Evolutionary conservation across 164 flowering plant genomes (phyloP).

Genomic region (Umbellularia californica): DNA sequence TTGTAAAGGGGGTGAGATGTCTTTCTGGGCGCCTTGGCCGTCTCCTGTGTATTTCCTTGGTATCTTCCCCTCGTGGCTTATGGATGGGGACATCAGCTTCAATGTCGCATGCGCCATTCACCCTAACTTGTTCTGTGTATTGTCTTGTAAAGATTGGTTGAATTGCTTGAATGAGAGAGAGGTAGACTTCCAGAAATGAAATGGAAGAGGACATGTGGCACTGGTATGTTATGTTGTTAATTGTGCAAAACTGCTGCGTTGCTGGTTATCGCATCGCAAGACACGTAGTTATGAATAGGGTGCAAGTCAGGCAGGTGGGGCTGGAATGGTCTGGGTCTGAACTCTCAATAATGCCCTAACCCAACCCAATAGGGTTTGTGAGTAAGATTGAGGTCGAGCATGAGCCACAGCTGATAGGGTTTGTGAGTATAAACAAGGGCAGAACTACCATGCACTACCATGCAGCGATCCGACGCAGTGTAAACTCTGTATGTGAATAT

Average conservation of each 20-base stretch:
- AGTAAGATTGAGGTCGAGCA: no score
- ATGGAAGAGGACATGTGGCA: not conserved
- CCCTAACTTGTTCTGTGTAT: not conserved
- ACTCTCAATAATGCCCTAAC: no score
- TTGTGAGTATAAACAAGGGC: no score
- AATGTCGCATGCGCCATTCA: constrained; percentile 44
- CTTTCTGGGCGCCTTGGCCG: constrained; percentile 69
- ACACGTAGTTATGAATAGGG: not conserved
- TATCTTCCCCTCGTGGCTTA: constrained; percentile 48
- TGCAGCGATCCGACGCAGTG: no score
- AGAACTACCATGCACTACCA: no score
- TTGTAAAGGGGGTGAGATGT: constrained; percentile 75
- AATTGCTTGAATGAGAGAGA: no score
- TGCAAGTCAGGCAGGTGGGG: no score
- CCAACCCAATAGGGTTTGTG: no score
- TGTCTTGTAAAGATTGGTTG: not conserved
- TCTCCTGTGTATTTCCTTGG: constrained; percentile 67
- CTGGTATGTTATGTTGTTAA: not conserved
- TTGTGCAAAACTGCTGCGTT: not conserved
- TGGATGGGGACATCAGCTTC: constrained; percentile 39
- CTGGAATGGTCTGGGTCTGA: no score
- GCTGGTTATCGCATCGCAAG: not conserved
- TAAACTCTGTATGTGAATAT: no score
- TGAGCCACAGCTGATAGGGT: no score
- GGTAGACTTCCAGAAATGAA: no score